A percentile compares a stretch with the other conserved stretches of the same genome.
Conservation (phyloP, 345 rosid genomes). For the Dipteronia sinensis region DNA sequence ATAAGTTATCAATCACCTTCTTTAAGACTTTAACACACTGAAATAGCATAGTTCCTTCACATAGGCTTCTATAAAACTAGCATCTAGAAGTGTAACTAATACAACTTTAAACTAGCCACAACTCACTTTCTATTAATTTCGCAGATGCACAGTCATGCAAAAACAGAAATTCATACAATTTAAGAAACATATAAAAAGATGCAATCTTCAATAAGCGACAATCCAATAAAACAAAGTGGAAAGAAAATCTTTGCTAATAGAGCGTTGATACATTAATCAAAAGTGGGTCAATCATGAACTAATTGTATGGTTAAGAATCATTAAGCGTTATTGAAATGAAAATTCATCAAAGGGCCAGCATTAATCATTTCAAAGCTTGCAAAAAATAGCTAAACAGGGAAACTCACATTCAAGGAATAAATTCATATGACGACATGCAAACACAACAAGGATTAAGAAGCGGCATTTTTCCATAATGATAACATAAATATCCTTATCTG, state of each 20-base stretch:
- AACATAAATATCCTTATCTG: constrained; percentile 21
- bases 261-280: neutral
- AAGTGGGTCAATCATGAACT: neutral
- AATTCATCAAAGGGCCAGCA: neutral
- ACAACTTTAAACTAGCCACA: no score
- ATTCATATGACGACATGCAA: neutral
- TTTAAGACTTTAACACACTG: no score
- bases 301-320: neutral
- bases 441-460: constrained; percentile 13
- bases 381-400: neutral
- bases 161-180: no score
- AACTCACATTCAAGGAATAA: neutral
- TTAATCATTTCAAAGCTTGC: neutral
- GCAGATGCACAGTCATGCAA: no score
- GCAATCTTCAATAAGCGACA: neutral
- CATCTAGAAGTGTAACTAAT: no score
- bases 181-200: no score
- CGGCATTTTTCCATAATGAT: constrained; percentile 13
- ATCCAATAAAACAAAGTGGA: neutral
- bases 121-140: no score
- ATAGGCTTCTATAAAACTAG: no score
- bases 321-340: neutral
- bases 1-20: neutral
- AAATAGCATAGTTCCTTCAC: no score
- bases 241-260: neutral